Evolutionary conservation across 139 green algal species (phyloP).

Genomic region (Chlorella sp.): DNA sequence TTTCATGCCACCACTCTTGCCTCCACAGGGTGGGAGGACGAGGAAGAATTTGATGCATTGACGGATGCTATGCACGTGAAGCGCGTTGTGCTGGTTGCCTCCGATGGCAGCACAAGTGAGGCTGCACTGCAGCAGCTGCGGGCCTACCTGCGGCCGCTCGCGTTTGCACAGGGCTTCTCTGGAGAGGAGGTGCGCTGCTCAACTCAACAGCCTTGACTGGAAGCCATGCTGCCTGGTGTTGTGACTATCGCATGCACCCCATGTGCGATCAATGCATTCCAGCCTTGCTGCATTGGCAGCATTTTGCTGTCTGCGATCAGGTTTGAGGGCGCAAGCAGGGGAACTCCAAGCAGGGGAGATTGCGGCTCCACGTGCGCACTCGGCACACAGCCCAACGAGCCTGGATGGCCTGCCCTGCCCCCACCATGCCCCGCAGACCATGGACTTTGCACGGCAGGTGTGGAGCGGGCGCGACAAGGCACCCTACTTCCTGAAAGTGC

Average conservation of each 20-base stretch:
- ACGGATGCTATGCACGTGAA: constrained; percentile 20
- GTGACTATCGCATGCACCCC: too few relatives aligned
- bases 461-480: constrained; percentile 8
- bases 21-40: constrained; percentile 20
- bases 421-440: background rate
- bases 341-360: too few relatives aligned
- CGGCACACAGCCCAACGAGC: too few relatives aligned
- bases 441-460: constrained; percentile 13
- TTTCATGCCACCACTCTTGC: too few relatives aligned
- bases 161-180: background rate
- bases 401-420: background rate
- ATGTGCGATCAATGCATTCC: too few relatives aligned
- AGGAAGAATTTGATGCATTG: constrained; percentile 30
- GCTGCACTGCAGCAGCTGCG: background rate
- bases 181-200: background rate
- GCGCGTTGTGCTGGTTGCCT: constrained; percentile 8
- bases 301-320: too few relatives aligned
- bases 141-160: background rate
- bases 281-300: too few relatives aligned
- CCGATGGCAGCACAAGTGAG: background rate
- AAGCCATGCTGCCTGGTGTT: too few relatives aligned
- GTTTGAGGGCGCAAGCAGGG: too few relatives aligned
- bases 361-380: too few relatives aligned
- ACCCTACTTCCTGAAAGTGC: constrained; percentile 28
- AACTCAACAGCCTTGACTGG: too few relatives aligned